These are phyloP conservation scores for Dryas integrifolia DNA, from an alignment of 331 rosid species.

Conservation along the genomic window DNA sequence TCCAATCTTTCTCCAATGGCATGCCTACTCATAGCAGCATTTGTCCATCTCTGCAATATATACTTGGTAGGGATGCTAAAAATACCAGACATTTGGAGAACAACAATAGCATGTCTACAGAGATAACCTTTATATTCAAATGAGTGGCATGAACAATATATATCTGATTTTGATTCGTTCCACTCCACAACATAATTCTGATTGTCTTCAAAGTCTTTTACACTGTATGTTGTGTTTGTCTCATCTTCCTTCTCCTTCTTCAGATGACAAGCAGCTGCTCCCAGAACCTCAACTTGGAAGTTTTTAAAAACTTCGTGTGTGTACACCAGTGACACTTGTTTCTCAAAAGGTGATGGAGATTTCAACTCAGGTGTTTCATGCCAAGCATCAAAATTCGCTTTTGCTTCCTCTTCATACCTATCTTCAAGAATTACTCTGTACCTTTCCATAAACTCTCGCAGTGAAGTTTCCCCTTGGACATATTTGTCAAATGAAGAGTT, in stretches of 20 bases:
- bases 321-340: conserved; percentile 69
- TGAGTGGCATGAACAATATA: conserved; percentile 72
- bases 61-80: conserved; percentile 81
- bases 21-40: conserved; percentile 78
- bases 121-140: conserved; percentile 84
- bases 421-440: conserved; percentile 74
- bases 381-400: conserved; percentile 92
- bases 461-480: conserved; percentile 62
- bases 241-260: conserved; percentile 67
- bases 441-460: conserved; percentile 64
- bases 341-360: conserved; percentile 92
- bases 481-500: conserved; percentile 64
- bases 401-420: conserved; percentile 86
- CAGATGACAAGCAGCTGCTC: conserved; percentile 95
- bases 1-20: conserved; percentile 68
- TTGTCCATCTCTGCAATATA: conserved; percentile 82
- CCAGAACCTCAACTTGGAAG: conserved; percentile 82
- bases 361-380: conserved; percentile 89
- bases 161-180: conserved; percentile 67
- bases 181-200: conserved; percentile 69
- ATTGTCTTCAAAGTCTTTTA: conserved; percentile 71
- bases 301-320: conserved; percentile 62
- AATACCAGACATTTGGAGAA: conserved; percentile 93
- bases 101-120: conserved; percentile 85
- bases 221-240: conserved; percentile 46